A percentile compares a stretch with the other conserved stretches of the same genome.
Conservation (phyloP, 2,329 filamentous ascomycete species). For the Penicillium olsonii region DNA sequence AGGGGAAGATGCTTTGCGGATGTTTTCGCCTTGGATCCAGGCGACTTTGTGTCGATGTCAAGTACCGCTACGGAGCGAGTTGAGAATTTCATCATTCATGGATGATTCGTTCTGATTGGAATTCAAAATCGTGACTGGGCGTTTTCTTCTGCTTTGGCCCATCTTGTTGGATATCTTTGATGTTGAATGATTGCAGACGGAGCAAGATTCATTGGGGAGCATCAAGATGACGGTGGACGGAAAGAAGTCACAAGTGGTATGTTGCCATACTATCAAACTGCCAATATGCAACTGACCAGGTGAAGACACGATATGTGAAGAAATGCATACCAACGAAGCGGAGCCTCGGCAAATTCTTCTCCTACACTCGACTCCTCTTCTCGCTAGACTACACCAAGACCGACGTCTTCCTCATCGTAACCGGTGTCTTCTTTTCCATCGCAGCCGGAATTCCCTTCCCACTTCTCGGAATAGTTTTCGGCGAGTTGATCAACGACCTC, state of each 20-base stretch:
- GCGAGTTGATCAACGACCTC: conserved; percentile 41
- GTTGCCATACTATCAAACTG: background rate
- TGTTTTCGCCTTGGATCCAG: background rate
- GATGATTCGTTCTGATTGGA: background rate
- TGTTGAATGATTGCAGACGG: background rate
- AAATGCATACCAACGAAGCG: conserved; percentile 23
- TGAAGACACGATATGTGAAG: conserved; percentile 14
- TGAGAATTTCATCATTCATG: background rate
- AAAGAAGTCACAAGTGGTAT: conserved; percentile 1
- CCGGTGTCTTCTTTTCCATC: conserved; percentile 34
- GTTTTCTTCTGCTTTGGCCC: background rate
- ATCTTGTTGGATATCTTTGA: background rate
- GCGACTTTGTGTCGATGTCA: background rate
- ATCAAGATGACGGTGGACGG: background rate
- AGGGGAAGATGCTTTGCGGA: background rate
- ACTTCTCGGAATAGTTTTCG: conserved; percentile 42
- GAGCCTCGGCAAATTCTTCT: conserved; percentile 20
- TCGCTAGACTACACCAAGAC: conserved; percentile 29
- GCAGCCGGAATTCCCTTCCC: conserved; percentile 43
- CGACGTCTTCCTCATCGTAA: conserved; percentile 31
- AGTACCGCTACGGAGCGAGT: background rate
- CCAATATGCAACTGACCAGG: background rate
- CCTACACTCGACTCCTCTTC: conserved; percentile 28
- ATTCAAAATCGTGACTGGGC: background rate
- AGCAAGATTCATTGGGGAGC: background rate